A percentile compares a stretch with the other conserved stretches of the same genome.
These are phyloP conservation scores for Ceratobasidium sp. DNA, from an alignment of 1,284 basidiomycete species.

Conservation along the genomic window DNA sequence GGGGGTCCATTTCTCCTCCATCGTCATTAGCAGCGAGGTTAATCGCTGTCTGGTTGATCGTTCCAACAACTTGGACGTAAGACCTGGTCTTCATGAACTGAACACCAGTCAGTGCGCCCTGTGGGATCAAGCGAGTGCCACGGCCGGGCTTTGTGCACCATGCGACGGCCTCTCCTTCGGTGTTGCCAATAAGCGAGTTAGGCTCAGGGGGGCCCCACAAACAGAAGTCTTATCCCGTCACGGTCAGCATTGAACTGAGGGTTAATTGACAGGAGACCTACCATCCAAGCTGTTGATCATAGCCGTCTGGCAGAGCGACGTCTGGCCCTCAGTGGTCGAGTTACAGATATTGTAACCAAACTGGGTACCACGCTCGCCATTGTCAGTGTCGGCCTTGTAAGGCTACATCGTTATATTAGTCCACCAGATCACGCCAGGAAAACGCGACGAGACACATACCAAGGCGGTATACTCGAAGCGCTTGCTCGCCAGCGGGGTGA, in stretches of 20 bases:
- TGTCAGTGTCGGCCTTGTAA: slow-evolving; percentile 45
- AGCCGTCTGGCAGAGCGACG: slow-evolving; percentile 49
- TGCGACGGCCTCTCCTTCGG: slow-evolving; percentile 51
- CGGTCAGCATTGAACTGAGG: too few species aligned
- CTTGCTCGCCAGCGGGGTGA: slow-evolving; percentile 36
- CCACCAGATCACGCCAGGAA: too few species aligned
- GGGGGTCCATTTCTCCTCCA: slow-evolving; percentile 49
- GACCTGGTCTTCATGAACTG: slow-evolving; percentile 51
- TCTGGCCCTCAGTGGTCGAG: slow-evolving; percentile 48
- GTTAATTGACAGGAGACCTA: not conserved
- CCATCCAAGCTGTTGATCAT: slow-evolving; percentile 45
- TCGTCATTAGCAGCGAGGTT: slow-evolving; percentile 48
- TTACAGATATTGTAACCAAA: slow-evolving; percentile 49
- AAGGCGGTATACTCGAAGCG: slow-evolving; percentile 37
- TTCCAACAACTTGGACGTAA: slow-evolving; percentile 51
- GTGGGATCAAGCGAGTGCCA: slow-evolving; percentile 49
- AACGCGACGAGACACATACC: slow-evolving; percentile 1
- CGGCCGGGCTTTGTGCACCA: slow-evolving; percentile 50
- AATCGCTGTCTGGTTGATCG: slow-evolving; percentile 48
- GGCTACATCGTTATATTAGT: slow-evolving; percentile 38
- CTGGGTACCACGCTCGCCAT: slow-evolving; percentile 44
- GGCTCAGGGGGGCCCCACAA: slow-evolving; percentile 44
- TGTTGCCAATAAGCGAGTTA: slow-evolving; percentile 48
- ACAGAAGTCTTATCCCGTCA: slow-evolving; percentile 40
- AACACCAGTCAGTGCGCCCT: slow-evolving; percentile 48